phyloP scores from a whole-genome alignment of 495 filamentous ascomycete species.

The Aspergillus campestris region DNA sequence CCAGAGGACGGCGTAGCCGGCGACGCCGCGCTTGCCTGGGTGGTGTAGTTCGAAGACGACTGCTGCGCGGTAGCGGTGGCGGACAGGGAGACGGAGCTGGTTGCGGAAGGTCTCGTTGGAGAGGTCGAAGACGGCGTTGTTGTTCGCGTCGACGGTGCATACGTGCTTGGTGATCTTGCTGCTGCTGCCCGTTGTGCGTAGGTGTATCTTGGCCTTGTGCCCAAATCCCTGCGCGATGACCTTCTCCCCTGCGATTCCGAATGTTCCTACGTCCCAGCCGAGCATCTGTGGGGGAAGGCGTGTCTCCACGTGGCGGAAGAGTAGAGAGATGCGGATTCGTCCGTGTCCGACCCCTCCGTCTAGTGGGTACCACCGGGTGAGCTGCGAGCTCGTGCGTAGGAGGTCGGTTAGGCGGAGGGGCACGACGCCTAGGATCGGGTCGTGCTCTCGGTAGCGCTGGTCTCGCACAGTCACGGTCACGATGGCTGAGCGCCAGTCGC shows the following conservation, averaged over 20 bases:
- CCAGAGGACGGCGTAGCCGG: conserved; percentile 77
- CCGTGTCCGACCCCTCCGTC: conserved; percentile 73
- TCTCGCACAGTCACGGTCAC: conserved; percentile 84
- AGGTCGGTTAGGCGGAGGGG: conserved; percentile 81
- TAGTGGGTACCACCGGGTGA: conserved; percentile 59
- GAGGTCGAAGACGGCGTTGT: conserved; percentile 57
- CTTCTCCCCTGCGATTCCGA: conserved; percentile 67
- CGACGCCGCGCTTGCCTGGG: conserved; percentile 55
- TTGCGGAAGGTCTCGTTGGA: conserved; percentile 44
- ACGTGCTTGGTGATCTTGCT: conserved; percentile 54
- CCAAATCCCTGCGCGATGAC: conserved; percentile 53
- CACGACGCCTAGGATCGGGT: conserved; percentile 87
- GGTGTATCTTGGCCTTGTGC: conserved; percentile 54
- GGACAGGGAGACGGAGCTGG: conserved; percentile 71
- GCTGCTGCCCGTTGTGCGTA: conserved; percentile 78
- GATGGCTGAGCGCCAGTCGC: conserved; percentile 84
- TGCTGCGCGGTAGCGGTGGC: conserved; percentile 79
- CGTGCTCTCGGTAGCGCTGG: conserved; percentile 79
- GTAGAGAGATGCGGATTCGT: conserved; percentile 77
- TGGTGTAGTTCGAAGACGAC: conserved; percentile 79
- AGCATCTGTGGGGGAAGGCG: conserved; percentile 71
- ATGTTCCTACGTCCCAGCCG: conserved; percentile 89
- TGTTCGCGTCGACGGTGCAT: conserved; percentile 51
- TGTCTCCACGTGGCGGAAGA: conserved; percentile 81
- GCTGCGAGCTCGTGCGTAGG: conserved; percentile 76